phyloP scores from a whole-genome alignment of 2,329 filamentous ascomycete species.

The Talaromyces albobiverticillius region DNA sequence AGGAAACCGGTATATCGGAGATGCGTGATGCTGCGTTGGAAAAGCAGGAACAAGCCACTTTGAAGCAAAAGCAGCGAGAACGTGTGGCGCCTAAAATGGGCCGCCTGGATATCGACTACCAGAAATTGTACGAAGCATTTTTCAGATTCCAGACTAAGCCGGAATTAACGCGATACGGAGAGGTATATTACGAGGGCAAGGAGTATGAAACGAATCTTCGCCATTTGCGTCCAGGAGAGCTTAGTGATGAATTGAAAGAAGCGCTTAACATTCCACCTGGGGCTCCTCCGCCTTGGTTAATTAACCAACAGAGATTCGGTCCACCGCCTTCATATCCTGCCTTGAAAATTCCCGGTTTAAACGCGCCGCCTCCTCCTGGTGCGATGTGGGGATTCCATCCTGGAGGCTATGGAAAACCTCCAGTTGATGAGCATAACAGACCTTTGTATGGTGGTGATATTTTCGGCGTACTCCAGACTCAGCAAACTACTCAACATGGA shows the following conservation, averaged over 20 bases:
- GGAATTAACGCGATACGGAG: conserved; percentile 86
- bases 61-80: conserved; percentile 95
- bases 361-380: conserved; percentile 84
- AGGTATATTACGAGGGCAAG: conserved; percentile 99
- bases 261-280: conserved; percentile 91
- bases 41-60: conserved; percentile 84
- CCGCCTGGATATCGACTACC: conserved; percentile 96
- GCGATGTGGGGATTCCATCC: conserved; percentile 94
- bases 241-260: conserved; percentile 86
- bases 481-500: conserved; percentile 61
- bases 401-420: conserved; percentile 93
- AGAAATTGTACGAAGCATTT: conserved; percentile 97
- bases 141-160: conserved; percentile 98
- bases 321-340: conserved; percentile 92
- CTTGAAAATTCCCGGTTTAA: conserved; percentile 91
- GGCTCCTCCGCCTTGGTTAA: conserved; percentile 92
- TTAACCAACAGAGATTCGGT: conserved; percentile 92
- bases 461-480: conserved; percentile 71
- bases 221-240: conserved; percentile 83
- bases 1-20: conserved; percentile 94
- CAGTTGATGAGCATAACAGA: conserved; percentile 87
- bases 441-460: conserved; percentile 93
- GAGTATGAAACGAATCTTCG: conserved; percentile 94
- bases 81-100: conserved; percentile 94
- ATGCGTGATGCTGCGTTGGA: conserved; percentile 97